Conservation (phyloP, 805 yeast genomes). For the Saccharomycopsis microspora region DNA sequence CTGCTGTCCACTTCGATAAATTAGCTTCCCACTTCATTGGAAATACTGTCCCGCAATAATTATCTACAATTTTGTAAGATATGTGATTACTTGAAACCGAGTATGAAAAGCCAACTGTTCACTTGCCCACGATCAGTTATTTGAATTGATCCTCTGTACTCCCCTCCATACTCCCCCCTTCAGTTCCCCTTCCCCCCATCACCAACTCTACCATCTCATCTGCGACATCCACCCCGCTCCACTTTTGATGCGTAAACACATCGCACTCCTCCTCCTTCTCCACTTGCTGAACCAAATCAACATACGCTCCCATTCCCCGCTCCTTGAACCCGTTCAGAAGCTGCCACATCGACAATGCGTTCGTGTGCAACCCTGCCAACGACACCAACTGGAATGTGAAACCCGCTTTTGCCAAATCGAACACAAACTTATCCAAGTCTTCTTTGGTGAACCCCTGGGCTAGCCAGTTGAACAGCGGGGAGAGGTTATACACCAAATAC, state of each 20-base stretch:
- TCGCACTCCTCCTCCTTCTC: slow-evolving; percentile 38
- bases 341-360: slow-evolving; percentile 41
- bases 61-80: too few species aligned
- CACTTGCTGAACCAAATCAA: slow-evolving; percentile 35
- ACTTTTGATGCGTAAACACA: slow-evolving; percentile 46
- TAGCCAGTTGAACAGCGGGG: slow-evolving; percentile 53
- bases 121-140: too few species aligned
- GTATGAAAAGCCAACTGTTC: too few species aligned
- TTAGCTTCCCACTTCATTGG: too few species aligned
- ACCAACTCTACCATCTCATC: slow-evolving; percentile 33
- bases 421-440: slow-evolving; percentile 36
- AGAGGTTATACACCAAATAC: slow-evolving; percentile 47
- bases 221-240: slow-evolving; percentile 51
- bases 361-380: slow-evolving; percentile 46
- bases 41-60: too few species aligned
- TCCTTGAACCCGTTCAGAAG: slow-evolving; percentile 35
- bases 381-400: slow-evolving; percentile 50
- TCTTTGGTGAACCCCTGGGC: slow-evolving; percentile 40
- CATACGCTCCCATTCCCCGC: slow-evolving; percentile 52
- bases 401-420: slow-evolving; percentile 44
- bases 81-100: too few species aligned
- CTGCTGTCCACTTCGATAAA: too few species aligned
- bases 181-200: slow-evolving; percentile 18
- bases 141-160: too few species aligned
- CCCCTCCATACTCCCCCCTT: too few species aligned